Evolutionary conservation across 176 grass and related monocot species (phyloP).

Genomic region (Avena atlantica): DNA sequence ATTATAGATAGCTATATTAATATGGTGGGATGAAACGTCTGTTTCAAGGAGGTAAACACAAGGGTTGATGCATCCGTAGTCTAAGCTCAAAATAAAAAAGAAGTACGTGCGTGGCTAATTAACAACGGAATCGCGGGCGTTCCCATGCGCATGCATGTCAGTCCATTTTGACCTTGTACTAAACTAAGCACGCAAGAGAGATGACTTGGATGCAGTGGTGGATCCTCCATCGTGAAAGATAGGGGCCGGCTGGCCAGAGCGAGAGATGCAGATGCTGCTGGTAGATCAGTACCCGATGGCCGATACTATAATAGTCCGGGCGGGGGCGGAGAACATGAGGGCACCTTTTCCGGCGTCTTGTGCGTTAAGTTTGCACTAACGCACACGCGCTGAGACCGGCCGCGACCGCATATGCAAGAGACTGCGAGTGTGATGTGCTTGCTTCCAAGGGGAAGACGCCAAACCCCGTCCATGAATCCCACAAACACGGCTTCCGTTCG

Average conservation of each 20-base stretch:
- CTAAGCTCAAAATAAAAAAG: no score
- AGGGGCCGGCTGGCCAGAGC: not conserved
- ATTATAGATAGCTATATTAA: no score
- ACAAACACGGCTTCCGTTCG: slow-evolving; percentile 43
- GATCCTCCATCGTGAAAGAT: slow-evolving; percentile 29
- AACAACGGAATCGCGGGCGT: not conserved
- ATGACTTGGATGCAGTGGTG: not conserved
- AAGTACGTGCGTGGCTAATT: not conserved
- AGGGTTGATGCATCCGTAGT: no score
- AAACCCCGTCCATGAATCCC: slow-evolving; percentile 38
- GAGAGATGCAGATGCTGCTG: not conserved
- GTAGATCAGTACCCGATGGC: no score
- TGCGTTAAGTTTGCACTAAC: slow-evolving; percentile 40
- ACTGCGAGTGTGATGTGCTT: not conserved
- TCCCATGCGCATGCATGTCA: not conserved
- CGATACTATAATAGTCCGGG: not conserved
- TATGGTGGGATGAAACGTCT: no score
- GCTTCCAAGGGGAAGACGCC: slow-evolving; percentile 53
- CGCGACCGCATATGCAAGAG: not conserved
- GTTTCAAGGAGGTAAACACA: no score
- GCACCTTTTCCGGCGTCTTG: slow-evolving; percentile 61
- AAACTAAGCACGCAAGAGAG: slow-evolving; percentile 27
- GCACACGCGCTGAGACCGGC: slow-evolving; percentile 9
- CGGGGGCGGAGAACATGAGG: slow-evolving; percentile 40
- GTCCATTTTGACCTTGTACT: slow-evolving; percentile 43